These are phyloP conservation scores for Trypanosoma rangeli DNA, from an alignment of 208 protist genomes.

Conservation along the genomic window DNA sequence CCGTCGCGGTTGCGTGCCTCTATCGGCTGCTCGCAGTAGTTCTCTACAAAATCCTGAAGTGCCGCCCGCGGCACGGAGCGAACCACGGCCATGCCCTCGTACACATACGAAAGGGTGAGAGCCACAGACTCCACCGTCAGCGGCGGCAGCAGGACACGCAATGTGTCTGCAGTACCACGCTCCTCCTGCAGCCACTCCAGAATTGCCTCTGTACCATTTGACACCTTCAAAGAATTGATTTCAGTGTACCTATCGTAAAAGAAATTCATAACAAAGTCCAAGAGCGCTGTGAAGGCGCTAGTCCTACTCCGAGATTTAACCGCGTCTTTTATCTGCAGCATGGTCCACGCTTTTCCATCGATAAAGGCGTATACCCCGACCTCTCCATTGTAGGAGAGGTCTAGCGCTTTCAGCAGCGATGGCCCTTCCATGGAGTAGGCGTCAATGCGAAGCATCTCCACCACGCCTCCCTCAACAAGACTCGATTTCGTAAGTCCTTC, in stretches of 20 bases:
- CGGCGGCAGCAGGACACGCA: constrained; percentile 32
- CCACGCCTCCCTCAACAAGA: constrained; percentile 49
- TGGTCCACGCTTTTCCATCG: constrained; percentile 63
- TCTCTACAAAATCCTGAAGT: constrained; percentile 59
- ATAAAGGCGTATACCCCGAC: constrained; percentile 55
- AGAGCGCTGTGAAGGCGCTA: constrained; percentile 37
- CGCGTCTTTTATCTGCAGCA: constrained; percentile 41
- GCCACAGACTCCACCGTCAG: constrained; percentile 49
- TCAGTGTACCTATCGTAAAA: constrained; percentile 52
- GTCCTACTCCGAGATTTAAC: constrained; percentile 37
- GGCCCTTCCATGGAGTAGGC: constrained; percentile 47
- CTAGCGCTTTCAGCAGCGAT: constrained; percentile 41
- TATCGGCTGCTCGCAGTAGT: constrained; percentile 68
- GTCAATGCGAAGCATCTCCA: constrained; percentile 87
- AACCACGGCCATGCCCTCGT: constrained; percentile 40
- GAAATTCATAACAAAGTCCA: constrained; percentile 79
- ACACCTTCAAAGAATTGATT: constrained; percentile 31
- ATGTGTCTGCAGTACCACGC: constrained; percentile 24
- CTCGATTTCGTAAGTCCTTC: constrained; percentile 66
- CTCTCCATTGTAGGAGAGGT: constrained; percentile 21
- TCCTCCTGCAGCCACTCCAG: constrained; percentile 57
- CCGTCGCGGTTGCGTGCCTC: constrained; percentile 60
- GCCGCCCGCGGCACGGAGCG: constrained; percentile 44
- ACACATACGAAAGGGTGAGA: constrained; percentile 56
- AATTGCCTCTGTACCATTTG: constrained; percentile 33